A percentile compares a stretch with the other conserved stretches of the same genome.
These are phyloP conservation scores for Selaginella moellendorffii DNA, from an alignment of 75 land plant species.

Conservation along the genomic window DNA sequence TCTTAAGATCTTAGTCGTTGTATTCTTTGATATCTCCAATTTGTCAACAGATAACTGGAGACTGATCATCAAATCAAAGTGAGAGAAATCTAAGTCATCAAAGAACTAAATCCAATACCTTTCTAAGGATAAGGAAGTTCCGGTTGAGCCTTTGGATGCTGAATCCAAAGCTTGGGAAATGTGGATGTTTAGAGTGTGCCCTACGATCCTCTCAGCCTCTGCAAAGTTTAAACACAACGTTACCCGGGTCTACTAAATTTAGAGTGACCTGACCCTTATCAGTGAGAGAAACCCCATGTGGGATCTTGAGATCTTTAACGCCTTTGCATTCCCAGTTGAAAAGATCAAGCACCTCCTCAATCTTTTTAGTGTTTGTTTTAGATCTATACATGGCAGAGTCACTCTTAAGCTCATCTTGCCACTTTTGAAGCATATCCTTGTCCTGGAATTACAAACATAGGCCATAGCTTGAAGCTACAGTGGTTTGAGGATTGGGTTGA, in stretches of 20 bases:
- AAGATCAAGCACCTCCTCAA: conserved; percentile 20
- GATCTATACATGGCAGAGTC: conserved; percentile 14
- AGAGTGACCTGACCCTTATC: too few relatives aligned
- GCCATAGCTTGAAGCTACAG: too few relatives aligned
- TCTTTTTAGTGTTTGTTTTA: conserved; percentile 13
- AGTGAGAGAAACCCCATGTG: too few relatives aligned
- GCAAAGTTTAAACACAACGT: too few relatives aligned
- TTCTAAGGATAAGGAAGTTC: conserved; percentile 42
- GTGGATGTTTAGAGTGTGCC: conserved; percentile 89
- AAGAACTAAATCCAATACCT: too few relatives aligned
- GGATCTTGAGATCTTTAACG: conserved; percentile 9
- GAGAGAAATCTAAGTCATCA: too few relatives aligned
- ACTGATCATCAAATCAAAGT: too few relatives aligned
- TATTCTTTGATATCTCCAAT: too few relatives aligned
- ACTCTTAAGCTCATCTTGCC: conserved; percentile 19
- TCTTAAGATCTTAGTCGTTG: conserved; percentile 1
- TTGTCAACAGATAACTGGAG: too few relatives aligned
- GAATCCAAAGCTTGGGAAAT: conserved; percentile 28
- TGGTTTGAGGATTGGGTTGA: too few relatives aligned
- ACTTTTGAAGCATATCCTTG: conserved; percentile 13
- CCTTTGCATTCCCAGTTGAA: conserved; percentile 24
- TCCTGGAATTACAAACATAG: too few relatives aligned
- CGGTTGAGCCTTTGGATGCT: conserved; percentile 38
- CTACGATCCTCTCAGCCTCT: conserved; percentile 83
- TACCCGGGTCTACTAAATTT: too few relatives aligned